Evolutionary conservation across 371 early-diverging fungal species (phyloP), one percentile per base, ranked within the genome.

Genomic region (Cokeromyces recurvatus): DNA sequence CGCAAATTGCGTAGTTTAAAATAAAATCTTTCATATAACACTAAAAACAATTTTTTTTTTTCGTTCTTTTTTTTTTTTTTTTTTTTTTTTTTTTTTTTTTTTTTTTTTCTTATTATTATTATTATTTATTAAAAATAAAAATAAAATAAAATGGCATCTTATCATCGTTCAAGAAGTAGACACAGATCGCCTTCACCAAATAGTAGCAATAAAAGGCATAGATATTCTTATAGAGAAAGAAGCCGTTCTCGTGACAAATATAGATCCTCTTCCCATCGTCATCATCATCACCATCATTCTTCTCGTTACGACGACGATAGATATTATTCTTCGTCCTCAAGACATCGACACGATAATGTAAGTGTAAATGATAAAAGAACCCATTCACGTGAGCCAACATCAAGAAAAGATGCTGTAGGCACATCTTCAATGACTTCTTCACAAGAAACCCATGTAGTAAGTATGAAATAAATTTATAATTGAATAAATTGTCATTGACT

Each of bases 161-260:
- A 67, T 32, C 41, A 52, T 41, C 62, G 60, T 46, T 68, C 69
- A 32, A 53, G 57, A 45, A 60, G 64, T 41, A 57, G 66, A 51
- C 58, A 62, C 38, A 58, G 72, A 32, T 65, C 66, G n/a, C 68
- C 68, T 40, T 72, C 72, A 17, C 72, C 72, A 32, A 51, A 52
- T 4, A 43, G 52, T 24, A 68, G 68, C 27, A 68, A 63, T 48
- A 56, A 64, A 52, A 60, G 62, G 45, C 48, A 46, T 32, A 45
- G 54, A 19, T 49, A 64, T 32, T 58, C 64, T 24, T 57, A 56
- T 46, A 44, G 63, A 42, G 60, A 59, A 37, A 47, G 70, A 52
- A 67, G 62, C 16, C 59, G 56, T 19, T 64, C 65, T 49, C 64
- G 63, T 17, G 59, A 55, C 27, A 59, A 64, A 35, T 57, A 69